A percentile compares a stretch with the other conserved stretches of the same genome.
These are phyloP conservation scores for Kwoniella bestiolae DNA, from an alignment of 768 basidiomycete genomes.

Conservation along the genomic window DNA sequence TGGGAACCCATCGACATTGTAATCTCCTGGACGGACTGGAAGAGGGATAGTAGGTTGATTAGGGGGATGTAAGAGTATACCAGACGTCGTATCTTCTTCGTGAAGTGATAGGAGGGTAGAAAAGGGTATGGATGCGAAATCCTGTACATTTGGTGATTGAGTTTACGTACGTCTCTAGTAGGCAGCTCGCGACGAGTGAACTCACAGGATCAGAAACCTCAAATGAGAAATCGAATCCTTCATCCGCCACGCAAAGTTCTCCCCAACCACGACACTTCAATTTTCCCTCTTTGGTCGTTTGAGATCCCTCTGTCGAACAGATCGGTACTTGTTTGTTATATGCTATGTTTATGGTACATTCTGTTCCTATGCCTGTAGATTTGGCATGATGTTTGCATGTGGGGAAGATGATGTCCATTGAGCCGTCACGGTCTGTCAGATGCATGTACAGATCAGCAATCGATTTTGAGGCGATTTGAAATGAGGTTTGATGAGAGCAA, in stretches of 20 bases:
- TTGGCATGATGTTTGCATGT: conserved; percentile 75
- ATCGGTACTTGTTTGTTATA: conserved; percentile 89
- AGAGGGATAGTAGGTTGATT: conserved; percentile 77
- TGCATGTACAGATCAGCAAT: conserved; percentile 5
- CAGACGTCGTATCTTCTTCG: conserved; percentile 28
- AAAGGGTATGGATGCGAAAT: conserved; percentile 69
- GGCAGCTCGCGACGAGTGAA: conserved; percentile 61
- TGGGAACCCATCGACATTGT: conserved; percentile 91
- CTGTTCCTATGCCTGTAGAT: conserved; percentile 70
- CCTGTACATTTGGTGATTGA: too few relatives aligned
- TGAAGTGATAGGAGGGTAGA: conserved; percentile 64
- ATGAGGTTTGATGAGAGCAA: not conserved
- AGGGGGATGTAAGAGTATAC: conserved; percentile 67
- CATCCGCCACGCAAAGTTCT: conserved; percentile 80
- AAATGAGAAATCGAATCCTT: conserved; percentile 77
- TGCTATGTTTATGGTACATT: conserved; percentile 85
- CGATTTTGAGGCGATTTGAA: not conserved
- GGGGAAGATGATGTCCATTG: conserved; percentile 91
- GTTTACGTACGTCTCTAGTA: too few relatives aligned
- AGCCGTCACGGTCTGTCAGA: conserved; percentile 80
- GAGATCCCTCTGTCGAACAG: conserved; percentile 67
- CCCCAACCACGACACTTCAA: conserved; percentile 74
- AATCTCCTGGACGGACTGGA: conserved; percentile 81
- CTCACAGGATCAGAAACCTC: conserved; percentile 56
- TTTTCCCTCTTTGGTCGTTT: conserved; percentile 62